Conservation (phyloP, 306 rosid species). For the Vigna angularis region DNA sequence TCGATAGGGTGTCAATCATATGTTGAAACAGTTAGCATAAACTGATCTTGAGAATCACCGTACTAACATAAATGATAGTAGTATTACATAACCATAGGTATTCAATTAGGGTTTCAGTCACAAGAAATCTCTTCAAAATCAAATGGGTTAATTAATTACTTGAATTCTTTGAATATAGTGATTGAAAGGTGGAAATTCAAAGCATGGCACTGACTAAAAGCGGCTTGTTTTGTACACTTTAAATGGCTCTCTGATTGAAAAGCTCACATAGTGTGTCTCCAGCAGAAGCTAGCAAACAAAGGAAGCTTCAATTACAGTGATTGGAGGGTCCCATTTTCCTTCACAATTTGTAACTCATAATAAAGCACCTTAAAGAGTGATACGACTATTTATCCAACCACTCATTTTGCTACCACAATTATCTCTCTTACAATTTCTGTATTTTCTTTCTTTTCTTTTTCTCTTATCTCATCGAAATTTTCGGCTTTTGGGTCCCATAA, state of each 20-base stretch:
- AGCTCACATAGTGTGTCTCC: conserved; percentile 40
- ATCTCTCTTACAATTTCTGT: conserved; percentile 48
- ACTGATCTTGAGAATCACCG: too few relatives aligned
- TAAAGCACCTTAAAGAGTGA: conserved; percentile 66
- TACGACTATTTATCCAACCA: conserved; percentile 67
- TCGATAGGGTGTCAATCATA: too few relatives aligned
- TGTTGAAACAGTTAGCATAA: not conserved
- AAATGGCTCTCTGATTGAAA: conserved; percentile 36
- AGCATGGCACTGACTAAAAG: conserved; percentile 39
- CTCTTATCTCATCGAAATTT: conserved; percentile 39
- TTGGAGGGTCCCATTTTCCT: conserved; percentile 61
- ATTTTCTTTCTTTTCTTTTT: conserved; percentile 50
- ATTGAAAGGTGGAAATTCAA: conserved; percentile 40
- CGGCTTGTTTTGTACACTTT: conserved; percentile 52
- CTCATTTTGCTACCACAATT: conserved; percentile 51
- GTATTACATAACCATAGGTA: too few relatives aligned
- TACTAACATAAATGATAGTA: too few relatives aligned
- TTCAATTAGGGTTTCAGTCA: not conserved
- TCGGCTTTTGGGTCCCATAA: conserved; percentile 56
- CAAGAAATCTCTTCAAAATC: too few relatives aligned
- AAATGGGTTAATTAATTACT: too few relatives aligned
- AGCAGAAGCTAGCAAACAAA: conserved; percentile 56
- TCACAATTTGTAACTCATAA: conserved; percentile 49
- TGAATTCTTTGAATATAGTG: conserved; percentile 10
- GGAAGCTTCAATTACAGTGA: conserved; percentile 51